Percentiles rank a stretch among this genome's conserved stretches.
Conservation (phyloP, 1,139 yeast species). For the Nematodospora anomalae region DNA sequence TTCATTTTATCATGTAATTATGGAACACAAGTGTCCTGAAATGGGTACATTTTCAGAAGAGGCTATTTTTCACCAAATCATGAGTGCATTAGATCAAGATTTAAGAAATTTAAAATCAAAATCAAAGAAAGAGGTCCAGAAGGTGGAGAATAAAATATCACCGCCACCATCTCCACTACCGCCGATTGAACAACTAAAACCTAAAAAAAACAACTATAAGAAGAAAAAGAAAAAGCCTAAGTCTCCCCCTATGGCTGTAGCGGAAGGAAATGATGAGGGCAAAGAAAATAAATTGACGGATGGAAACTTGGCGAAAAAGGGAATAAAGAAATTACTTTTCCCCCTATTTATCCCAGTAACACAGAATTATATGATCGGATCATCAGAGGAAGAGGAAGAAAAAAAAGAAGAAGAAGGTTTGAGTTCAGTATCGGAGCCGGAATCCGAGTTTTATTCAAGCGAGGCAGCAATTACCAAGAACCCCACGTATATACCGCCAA, state of each 20-base stretch:
- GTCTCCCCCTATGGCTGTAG: neutral
- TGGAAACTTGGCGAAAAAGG: neutral
- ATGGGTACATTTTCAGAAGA: neutral
- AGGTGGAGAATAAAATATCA: too few species aligned
- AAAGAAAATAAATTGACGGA: neutral
- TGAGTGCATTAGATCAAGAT: conserved; percentile 5
- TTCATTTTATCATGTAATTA: conserved; percentile 2
- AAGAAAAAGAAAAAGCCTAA: neutral
- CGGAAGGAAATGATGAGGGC: neutral
- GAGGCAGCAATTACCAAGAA: neutral
- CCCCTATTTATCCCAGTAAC: too few species aligned
- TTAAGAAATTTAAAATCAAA: neutral
- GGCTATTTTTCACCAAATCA: conserved; percentile 3
- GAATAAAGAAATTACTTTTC: neutral
- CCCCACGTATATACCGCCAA: neutral
- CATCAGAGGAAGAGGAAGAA: too few species aligned
- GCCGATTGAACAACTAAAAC: neutral
- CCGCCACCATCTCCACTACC: too few species aligned
- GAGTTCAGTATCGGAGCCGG: too few species aligned
- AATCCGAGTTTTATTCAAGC: too few species aligned
- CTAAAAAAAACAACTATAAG: conserved; percentile 1
- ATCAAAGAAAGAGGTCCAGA: neutral
- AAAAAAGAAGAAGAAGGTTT: too few species aligned
- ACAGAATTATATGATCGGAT: too few species aligned
- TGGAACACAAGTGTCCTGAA: neutral